Percentiles rank a stretch among this genome's conserved stretches.
phyloP scores from a whole-genome alignment of 768 basidiomycete genomes.

The Thelephora aurantiotincta region DNA sequence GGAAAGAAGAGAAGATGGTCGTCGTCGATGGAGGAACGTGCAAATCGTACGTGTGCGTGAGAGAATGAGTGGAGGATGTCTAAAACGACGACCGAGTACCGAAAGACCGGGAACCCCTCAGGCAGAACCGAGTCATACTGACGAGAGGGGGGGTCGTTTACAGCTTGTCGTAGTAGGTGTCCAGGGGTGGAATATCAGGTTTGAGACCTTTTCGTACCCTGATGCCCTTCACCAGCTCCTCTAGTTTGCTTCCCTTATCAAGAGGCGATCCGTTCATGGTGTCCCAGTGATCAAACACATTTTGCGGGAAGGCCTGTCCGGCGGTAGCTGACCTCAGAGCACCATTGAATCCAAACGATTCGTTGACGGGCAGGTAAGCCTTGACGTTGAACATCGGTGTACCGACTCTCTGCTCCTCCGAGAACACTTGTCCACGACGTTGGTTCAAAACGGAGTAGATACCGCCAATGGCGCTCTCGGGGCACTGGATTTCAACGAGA shows the following conservation, averaged over 20 bases:
- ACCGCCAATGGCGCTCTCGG: conserved; percentile 94
- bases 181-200: conserved; percentile 81
- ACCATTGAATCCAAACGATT: conserved; percentile 97
- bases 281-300: conserved; percentile 90
- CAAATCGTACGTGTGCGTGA: no score
- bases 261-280: conserved; percentile 70
- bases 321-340: conserved; percentile 84
- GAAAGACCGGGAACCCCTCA: no score
- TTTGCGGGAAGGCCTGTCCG: conserved; percentile 98
- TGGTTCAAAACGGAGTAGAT: conserved; percentile 91
- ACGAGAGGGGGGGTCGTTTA: no score
- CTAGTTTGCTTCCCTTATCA: conserved; percentile 87
- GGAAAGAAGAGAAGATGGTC: no score
- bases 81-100: no score
- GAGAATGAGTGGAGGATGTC: no score
- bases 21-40: no score
- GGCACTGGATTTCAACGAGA: conserved; percentile 97
- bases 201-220: conserved; percentile 93
- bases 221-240: conserved; percentile 70
- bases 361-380: conserved; percentile 84
- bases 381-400: conserved; percentile 99
- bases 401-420: conserved; percentile 90
- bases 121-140: no score
- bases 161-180: conserved; percentile 86
- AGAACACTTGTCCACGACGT: conserved; percentile 97